phyloP scores from a whole-genome alignment of 805 yeast species.

The Starmerella vaccinii region DNA sequence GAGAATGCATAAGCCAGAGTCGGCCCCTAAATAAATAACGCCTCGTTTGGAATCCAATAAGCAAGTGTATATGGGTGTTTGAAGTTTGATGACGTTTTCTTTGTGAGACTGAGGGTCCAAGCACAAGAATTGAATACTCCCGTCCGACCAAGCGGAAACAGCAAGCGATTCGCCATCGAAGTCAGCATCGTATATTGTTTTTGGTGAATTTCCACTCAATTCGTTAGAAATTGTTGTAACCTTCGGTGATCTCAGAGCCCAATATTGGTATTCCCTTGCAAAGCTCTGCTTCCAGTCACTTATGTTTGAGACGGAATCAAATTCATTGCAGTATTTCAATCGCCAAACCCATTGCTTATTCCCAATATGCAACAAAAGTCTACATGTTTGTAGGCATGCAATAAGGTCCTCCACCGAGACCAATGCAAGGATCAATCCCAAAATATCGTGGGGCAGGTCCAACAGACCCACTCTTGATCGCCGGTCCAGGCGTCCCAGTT shows the following conservation, averaged over 20 bases:
- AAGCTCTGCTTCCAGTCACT: not conserved
- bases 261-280: not conserved
- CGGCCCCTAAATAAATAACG: not conserved
- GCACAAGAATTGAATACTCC: not conserved
- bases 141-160: conserved; percentile 1
- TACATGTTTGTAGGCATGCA: not conserved
- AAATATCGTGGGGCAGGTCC: not conserved
- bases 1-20: not conserved
- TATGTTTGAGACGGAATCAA: not conserved
- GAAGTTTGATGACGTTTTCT: not conserved
- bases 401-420: conserved; percentile 3
- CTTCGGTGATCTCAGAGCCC: not conserved
- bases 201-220: not conserved
- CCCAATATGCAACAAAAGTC: not conserved
- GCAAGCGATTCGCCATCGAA: not conserved
- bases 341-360: conserved; percentile 3
- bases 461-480: not conserved
- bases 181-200: not conserved
- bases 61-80: not conserved
- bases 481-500: not conserved
- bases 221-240: not conserved
- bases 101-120: not conserved
- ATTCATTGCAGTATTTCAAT: not conserved
- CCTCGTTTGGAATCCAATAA: not conserved
- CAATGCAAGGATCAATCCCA: not conserved